These are phyloP conservation scores for Fusarium heterosporum DNA, from an alignment of 2,329 filamentous ascomycete species.

Conservation along the genomic window DNA sequence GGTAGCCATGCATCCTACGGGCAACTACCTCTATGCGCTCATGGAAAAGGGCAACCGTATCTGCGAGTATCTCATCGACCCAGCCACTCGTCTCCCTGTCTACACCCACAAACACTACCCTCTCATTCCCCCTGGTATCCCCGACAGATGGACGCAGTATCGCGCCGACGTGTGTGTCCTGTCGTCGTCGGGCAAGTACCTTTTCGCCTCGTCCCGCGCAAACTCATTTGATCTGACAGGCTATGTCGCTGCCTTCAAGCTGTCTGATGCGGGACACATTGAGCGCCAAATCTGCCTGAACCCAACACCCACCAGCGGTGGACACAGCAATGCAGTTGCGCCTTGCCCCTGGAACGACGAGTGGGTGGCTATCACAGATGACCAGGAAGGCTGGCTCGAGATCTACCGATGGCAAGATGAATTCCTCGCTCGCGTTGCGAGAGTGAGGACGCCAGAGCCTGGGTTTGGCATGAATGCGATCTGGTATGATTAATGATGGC, in stretches of 20 bases:
- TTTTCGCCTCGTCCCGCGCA: constrained; percentile 86
- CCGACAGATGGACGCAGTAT: constrained; percentile 71
- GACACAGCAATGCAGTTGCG: constrained; percentile 88
- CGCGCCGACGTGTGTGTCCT: constrained; percentile 86
- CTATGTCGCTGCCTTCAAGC: constrained; percentile 83
- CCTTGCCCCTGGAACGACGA: constrained; percentile 88
- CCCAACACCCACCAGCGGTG: constrained; percentile 87
- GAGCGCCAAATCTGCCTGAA: constrained; percentile 83
- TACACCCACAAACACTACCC: constrained; percentile 83
- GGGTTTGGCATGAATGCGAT: constrained; percentile 98
- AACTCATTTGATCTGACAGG: constrained; percentile 82
- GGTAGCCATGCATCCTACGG: constrained; percentile 85
- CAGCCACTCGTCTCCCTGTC: constrained; percentile 76
- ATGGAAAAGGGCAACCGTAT: constrained; percentile 92
- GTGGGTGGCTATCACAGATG: constrained; percentile 90
- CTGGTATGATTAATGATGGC: constrained; percentile 75
- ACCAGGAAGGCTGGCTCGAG: constrained; percentile 88
- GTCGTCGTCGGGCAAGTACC: constrained; percentile 75
- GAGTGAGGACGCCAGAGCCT: constrained; percentile 83
- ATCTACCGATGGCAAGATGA: constrained; percentile 90
- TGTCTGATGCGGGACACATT: constrained; percentile 75
- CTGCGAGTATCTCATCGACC: constrained; percentile 84
- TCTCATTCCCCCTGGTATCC: constrained; percentile 79
- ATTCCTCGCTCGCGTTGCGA: constrained; percentile 80
- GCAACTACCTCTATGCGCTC: constrained; percentile 83